Percentiles rank a stretch among this genome's conserved stretches.
phyloP scores from a whole-genome alignment of 768 basidiomycete genomes.

The Paxillus involutus region DNA sequence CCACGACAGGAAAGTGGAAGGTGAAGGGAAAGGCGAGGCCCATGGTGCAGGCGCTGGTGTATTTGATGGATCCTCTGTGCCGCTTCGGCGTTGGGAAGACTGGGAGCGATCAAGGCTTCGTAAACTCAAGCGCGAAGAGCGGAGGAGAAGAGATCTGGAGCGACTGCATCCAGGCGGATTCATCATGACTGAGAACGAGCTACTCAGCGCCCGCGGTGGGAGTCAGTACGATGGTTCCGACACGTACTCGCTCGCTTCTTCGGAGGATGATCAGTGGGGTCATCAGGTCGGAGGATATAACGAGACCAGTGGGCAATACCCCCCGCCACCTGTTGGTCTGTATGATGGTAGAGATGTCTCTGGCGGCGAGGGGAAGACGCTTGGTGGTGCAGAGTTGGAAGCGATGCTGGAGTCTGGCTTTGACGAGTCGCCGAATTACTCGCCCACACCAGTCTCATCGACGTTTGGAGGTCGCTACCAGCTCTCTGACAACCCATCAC shows the following conservation, averaged over 20 bases:
- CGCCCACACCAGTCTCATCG: conserved; percentile 36
- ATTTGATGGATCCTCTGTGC: conserved; percentile 61
- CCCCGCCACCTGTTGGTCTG: conserved; percentile 82
- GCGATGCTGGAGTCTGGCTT: conserved; percentile 93
- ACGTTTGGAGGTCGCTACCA: conserved; percentile 59
- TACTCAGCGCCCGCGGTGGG: conserved; percentile 56
- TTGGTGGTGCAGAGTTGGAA: conserved; percentile 79
- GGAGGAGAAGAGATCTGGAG: conserved; percentile 79
- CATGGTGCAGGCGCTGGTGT: conserved; percentile 68
- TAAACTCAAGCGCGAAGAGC: conserved; percentile 86
- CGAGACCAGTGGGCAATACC: conserved; percentile 74
- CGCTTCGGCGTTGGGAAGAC: conserved; percentile 97
- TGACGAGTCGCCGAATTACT: conserved; percentile 58
- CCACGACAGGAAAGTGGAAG: conserved; percentile 81
- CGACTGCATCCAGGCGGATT: conserved; percentile 72
- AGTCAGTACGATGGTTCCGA: conserved; percentile 80
- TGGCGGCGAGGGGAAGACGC: conserved; percentile 30
- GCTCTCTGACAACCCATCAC: conserved; percentile 52
- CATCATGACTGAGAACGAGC: conserved; percentile 58
- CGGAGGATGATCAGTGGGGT: conserved; percentile 96
- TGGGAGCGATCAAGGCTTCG: conserved; percentile 96
- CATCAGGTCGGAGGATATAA: conserved; percentile 95
- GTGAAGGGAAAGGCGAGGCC: conserved; percentile 77
- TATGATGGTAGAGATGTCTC: conserved; percentile 36
- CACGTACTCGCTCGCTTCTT: conserved; percentile 75